A percentile compares a stretch with the other conserved stretches of the same genome.
Conservation (phyloP, 805 yeast genomes). For the Teunomyces panamensis region DNA sequence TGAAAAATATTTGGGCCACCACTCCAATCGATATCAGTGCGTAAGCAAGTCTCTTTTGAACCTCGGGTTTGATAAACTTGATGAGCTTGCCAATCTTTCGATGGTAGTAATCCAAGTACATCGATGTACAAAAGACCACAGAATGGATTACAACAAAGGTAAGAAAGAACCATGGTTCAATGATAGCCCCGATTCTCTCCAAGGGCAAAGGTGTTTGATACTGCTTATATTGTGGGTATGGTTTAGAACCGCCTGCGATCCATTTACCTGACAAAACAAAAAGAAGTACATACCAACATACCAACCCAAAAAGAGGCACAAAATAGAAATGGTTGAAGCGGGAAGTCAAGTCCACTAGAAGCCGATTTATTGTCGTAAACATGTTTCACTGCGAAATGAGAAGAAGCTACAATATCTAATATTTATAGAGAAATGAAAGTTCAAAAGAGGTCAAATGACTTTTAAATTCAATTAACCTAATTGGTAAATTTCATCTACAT, state of each 20-base stretch:
- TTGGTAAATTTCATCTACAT: neutral
- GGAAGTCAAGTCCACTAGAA: slow-evolving; percentile 14
- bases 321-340: slow-evolving; percentile 24
- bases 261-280: slow-evolving; percentile 20
- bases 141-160: slow-evolving; percentile 21
- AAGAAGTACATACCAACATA: slow-evolving; percentile 23
- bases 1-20: slow-evolving; percentile 1
- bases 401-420: neutral
- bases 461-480: neutral
- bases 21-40: slow-evolving; percentile 22
- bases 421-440: neutral
- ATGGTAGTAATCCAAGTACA: slow-evolving; percentile 26
- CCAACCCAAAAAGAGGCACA: slow-evolving; percentile 23
- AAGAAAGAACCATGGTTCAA: slow-evolving; percentile 21
- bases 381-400: neutral
- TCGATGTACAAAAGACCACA: slow-evolving; percentile 19
- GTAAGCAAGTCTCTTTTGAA: slow-evolving; percentile 23
- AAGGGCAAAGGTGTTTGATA: slow-evolving; percentile 19
- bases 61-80: slow-evolving; percentile 22
- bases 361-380: slow-evolving; percentile 6
- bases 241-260: slow-evolving; percentile 17
- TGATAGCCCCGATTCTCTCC: slow-evolving; percentile 23
- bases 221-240: slow-evolving; percentile 22
- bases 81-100: slow-evolving; percentile 27
- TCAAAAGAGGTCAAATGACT: neutral